Conservation (phyloP, 257 asterid genomes). For the Salvia splendens region DNA sequence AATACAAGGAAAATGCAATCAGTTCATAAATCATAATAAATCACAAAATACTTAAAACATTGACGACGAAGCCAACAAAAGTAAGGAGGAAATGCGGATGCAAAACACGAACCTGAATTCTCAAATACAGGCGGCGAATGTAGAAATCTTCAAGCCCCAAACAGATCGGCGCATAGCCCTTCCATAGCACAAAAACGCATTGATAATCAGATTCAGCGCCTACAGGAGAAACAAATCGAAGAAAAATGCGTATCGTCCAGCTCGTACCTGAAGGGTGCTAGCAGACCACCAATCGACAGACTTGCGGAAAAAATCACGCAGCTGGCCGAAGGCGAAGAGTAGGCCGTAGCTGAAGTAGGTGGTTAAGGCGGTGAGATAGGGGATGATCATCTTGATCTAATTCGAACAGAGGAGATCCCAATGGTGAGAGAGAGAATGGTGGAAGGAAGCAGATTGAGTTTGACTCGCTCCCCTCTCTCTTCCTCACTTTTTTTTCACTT, state of each 20-base stretch:
- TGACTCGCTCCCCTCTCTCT: constrained; percentile 1
- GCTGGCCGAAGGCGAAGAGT: constrained; percentile 89
- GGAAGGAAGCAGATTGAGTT: constrained; percentile 28
- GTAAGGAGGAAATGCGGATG: not conserved
- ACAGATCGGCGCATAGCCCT: constrained; percentile 99
- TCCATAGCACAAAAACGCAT: constrained; percentile 24
- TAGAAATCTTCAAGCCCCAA: constrained; percentile 97
- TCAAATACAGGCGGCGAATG: constrained; percentile 73
- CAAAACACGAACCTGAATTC: constrained; percentile 68
- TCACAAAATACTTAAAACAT: not conserved
- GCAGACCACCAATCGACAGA: constrained; percentile 67
- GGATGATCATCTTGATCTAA: constrained; percentile 71
- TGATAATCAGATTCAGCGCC: not conserved
- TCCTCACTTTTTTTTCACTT: too few relatives aligned
- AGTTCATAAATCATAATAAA: not conserved
- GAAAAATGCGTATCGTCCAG: not conserved
- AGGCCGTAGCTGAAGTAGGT: constrained; percentile 96
- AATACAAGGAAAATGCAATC: too few relatives aligned
- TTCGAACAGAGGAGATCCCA: constrained; percentile 31
- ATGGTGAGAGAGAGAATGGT: constrained; percentile 23
- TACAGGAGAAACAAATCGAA: not conserved
- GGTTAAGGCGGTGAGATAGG: constrained; percentile 87
- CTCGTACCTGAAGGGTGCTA: constrained; percentile 66
- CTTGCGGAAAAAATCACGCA: constrained; percentile 82
- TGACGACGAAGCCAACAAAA: not conserved